Evolutionary conservation across 768 basidiomycete species (phyloP), one percentile per base, ranked within the genome.

Genomic region (Russula dissimulans): DNA sequence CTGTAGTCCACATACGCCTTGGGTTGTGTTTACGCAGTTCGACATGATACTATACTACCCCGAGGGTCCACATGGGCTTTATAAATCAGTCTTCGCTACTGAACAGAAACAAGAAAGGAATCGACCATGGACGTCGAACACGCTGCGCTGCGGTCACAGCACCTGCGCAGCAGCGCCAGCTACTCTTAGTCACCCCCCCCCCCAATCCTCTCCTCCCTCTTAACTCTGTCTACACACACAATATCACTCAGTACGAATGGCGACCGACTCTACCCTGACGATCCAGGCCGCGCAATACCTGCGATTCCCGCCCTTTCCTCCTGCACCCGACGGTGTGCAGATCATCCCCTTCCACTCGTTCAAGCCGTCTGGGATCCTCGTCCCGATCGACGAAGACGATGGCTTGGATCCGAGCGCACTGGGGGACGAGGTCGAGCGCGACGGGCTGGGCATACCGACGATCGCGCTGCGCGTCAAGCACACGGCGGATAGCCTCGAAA

Each of bases 381-480:
- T 82, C 57, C 77, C 77, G 57, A 69, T 73, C n/a, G 76, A 76
- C 41, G 65, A 52, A 0, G 64, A 69, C n/a, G 67, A 63, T 5
- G 68, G 70, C 34, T 1, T 7, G 1, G 71, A 34, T 14, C 22
- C 8, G 3, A 14, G 10, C 6, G 43, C n/a, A 26, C 39, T 12
- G 45, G 26, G 7, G 22, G 60, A 70, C 4, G 75, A 78, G 10
- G 69, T 73, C 36, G 88, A 91, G 71, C 71, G 81, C 52, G 89
- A 92, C 67, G 81, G 78, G 0, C 68, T 80, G 1, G 87, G 85
- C 10, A 80, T 89, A 54, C 82, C 84, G 0, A 91, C 90, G 12
- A 72, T 90, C 26, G 68, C 74, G 41, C 71, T 88, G 57, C 70
- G 70, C 32, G 72, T 74, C 38, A 79, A 77, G 53, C 89, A 91